Conservation (phyloP, 345 rosid genomes). For the Abelmoschus esculentus region DNA sequence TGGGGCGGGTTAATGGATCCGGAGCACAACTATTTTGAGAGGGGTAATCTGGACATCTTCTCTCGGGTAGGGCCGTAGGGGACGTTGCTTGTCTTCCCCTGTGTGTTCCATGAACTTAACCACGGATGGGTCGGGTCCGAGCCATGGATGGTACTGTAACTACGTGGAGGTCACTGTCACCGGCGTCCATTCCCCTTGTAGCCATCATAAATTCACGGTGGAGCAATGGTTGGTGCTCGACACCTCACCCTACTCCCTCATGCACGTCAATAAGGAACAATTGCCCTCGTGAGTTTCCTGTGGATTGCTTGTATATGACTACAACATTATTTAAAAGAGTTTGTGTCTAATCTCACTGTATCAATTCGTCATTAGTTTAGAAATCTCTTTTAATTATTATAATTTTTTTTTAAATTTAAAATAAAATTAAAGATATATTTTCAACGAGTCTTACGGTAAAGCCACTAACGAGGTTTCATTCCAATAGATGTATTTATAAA, state of each 20-base stretch:
- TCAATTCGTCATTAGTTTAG: too few relatives aligned
- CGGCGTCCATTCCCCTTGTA: slow-evolving; percentile 48
- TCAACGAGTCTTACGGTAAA: neutral
- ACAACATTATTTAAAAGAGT: too few relatives aligned
- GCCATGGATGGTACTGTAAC: slow-evolving; percentile 86
- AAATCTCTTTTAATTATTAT: too few relatives aligned
- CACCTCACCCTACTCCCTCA: slow-evolving; percentile 53
- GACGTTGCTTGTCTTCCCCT: slow-evolving; percentile 42
- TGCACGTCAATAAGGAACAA: slow-evolving; percentile 42
- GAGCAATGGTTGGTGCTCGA: slow-evolving; percentile 92
- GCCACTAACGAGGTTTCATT: too few relatives aligned
- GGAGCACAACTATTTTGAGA: slow-evolving; percentile 72
- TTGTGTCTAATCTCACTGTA: too few relatives aligned
- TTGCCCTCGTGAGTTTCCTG: slow-evolving; percentile 22
- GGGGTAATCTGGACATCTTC: slow-evolving; percentile 85
- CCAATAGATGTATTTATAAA: too few relatives aligned
- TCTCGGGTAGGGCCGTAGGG: slow-evolving; percentile 70
- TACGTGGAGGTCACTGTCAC: slow-evolving; percentile 70
- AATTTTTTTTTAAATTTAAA: too few relatives aligned
- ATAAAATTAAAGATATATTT: neutral
- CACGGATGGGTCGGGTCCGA: slow-evolving; percentile 65
- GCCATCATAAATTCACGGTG: slow-evolving; percentile 47
- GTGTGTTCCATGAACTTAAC: slow-evolving; percentile 66
- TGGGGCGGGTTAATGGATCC: slow-evolving; percentile 92
- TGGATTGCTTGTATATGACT: neutral